phyloP scores from a whole-genome alignment of 257 asterid genomes.

The Solanum ahanhuiri region DNA sequence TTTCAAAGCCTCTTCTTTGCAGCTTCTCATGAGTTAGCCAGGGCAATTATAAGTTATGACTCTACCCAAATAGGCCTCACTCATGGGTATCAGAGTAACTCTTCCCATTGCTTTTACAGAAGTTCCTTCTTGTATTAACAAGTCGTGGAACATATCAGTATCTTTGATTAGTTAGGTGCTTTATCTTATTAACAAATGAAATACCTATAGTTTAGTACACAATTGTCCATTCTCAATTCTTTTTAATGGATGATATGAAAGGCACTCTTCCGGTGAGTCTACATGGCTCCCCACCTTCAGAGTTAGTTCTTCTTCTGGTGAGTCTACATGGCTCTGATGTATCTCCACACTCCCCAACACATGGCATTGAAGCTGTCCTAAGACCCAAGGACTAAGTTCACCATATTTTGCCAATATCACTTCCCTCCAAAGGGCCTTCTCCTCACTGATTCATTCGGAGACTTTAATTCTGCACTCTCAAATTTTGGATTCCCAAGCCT shows the following conservation, averaged over 20 bases:
- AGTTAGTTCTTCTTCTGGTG: neutral
- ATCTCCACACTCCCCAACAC: neutral
- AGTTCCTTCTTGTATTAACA: neutral
- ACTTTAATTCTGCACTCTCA: neutral
- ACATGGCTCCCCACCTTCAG: neutral
- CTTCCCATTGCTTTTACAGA: neutral
- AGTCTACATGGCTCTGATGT: neutral
- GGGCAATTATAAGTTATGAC: neutral
- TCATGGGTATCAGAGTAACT: neutral
- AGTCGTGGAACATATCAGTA: neutral
- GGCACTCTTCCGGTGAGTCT: neutral
- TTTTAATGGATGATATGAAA: neutral
- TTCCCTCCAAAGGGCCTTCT: neutral
- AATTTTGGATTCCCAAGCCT: neutral
- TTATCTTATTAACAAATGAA: neutral
- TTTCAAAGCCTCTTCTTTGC: neutral
- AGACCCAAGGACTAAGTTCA: neutral
- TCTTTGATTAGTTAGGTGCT: neutral
- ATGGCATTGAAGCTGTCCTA: neutral
- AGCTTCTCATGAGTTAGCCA: neutral
- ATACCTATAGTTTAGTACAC: neutral
- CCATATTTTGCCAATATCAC: neutral
- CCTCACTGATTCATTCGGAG: neutral
- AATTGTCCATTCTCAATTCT: neutral
- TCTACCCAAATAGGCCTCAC: neutral